Base-by-base conservation (phyloP, 768 basidiomycete genomes). In the Mycena chlorophos region DNA sequence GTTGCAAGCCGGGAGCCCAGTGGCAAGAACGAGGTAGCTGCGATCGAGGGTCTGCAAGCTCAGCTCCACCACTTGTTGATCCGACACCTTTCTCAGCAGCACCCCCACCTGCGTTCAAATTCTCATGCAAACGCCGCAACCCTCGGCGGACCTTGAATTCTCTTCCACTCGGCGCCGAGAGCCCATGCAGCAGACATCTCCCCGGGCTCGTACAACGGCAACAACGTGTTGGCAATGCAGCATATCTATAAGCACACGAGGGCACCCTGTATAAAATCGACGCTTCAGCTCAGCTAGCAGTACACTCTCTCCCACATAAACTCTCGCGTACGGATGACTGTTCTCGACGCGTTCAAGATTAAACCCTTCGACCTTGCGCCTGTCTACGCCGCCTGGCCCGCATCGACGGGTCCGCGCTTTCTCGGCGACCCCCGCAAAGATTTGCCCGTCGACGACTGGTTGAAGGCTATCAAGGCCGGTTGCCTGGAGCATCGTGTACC, bases 321-420 rank as follows among this genome's bases (percentile, higher is more conserved):
- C n/a, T n/a, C n/a, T n/a, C n/a, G n/a, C n/a, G n/a, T n/a, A n/a
- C n/a, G n/a, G 23, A 46, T 46, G 45, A 20, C 45, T 27, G 45
- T 90, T 77, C 80, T 90, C 28, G 83, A 84, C 65, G 87, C 86
- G 52, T 91, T 91, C 81, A 89, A 87, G 72, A 77, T 89, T 67
- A 89, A 89, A 63, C 81, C 85, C 19, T 89, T 85, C 66, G 82
- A 90, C 74, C 81, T 91, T 60, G 81, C 84, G 60, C 86, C 88
- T 22, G 67, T 89, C 59, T 82, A 77, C 63, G 80, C 78, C 16
- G 70, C 81, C 19, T 91, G 89, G 89, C 74, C 71, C 30, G 78
- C 86, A 55, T 42, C 40, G 8, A 42, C 40, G 8, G 83, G 81
- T 0, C 88, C 89, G 22, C 73, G 74, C 51, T 91, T 90, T 66